Base-by-base conservation (phyloP, 1,139 yeast genomes). In the Geotrichum carabidarum region DNA sequence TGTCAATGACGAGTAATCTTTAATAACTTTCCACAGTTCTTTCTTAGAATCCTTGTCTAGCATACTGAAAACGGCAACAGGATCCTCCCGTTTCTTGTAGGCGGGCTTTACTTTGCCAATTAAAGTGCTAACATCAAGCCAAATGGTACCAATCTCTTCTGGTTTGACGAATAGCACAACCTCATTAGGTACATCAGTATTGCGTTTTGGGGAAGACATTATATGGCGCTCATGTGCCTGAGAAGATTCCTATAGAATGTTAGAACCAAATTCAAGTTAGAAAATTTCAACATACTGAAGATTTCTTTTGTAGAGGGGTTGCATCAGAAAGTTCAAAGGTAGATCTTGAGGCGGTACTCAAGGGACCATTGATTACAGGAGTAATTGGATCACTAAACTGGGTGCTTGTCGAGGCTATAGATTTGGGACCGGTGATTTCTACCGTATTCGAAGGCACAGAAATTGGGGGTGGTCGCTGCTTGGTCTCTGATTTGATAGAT, bases 1-100 rank as follows among this genome's bases (percentile, higher is more conserved):
- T 6, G 71, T 60, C 32, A 88, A 68, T 61, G 84, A 84, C 1
- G 77, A 71, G 55, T 79, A 76, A 2, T 82, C 73, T 64, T 89
- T 88, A 30, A 82, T 72, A 52, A 86, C 78, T 60, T 82, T 77
- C 86, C 94, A 88, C 77, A 86, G 78, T 63, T 83, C 88, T 62
- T 82, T 82, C 32, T 73, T 75, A 0, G 84, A 71, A 8, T 74
- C 80, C 35, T 81, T 74, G 63, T 86, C 93, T 37, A 77, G 72
- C 7, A 84, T 78, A 1, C 84, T 77, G 48, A 88, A 73, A 0
- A 86, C 75, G n/a, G 84, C 76, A 27, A 74, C 72, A 7, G 85
- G 82, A 43, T 83, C 87, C 45, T 80, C 86, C 1, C 74, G 46
- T 30, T 51, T 54, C 58, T 59, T 49, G 67, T 70, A 50, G 63